These are phyloP conservation scores for Hortiboletus flavorubellus DNA, from an alignment of 768 basidiomycete species.

Conservation along the genomic window DNA sequence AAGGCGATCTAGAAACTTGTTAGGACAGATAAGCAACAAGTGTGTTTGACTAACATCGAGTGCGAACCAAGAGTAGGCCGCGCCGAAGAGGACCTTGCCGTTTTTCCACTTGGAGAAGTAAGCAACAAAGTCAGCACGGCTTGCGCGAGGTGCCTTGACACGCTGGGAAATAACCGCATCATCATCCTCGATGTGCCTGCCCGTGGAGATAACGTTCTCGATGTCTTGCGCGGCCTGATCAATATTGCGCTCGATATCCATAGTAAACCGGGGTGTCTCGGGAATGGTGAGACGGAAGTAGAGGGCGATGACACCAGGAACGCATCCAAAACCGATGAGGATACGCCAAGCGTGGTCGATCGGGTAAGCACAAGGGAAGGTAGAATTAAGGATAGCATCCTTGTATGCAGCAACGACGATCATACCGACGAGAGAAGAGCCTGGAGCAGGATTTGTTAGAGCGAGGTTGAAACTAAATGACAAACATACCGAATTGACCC, in stretches of 20 bases:
- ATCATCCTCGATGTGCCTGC: conserved; percentile 48
- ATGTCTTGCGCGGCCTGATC: conserved; percentile 73
- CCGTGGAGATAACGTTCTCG: conserved; percentile 56
- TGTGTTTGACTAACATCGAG: conserved; percentile 56
- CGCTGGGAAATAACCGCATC: conserved; percentile 47
- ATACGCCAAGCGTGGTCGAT: conserved; percentile 85
- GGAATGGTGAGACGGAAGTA: conserved; percentile 94
- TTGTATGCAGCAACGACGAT: conserved; percentile 71
- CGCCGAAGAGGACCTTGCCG: conserved; percentile 73
- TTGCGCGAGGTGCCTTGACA: conserved; percentile 66
- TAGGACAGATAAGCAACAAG: not conserved
- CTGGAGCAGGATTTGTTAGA: conserved; percentile 28
- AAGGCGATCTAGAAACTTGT: conserved; percentile 61
- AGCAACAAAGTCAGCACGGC: conserved; percentile 57
- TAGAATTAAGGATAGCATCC: conserved; percentile 44
- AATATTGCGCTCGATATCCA: conserved; percentile 87
- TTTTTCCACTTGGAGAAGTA: conserved; percentile 78
- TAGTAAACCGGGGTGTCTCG: conserved; percentile 87
- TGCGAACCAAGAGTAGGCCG: conserved; percentile 86
- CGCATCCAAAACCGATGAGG: conserved; percentile 82
- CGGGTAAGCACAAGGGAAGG: conserved; percentile 37
- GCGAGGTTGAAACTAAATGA: not conserved
- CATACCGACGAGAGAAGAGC: conserved; percentile 63
- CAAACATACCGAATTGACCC: conserved; percentile 68
- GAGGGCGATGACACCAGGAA: conserved; percentile 77